These are phyloP conservation scores for Diddensiella santjacobensis DNA, from an alignment of 805 yeast genomes.

Conservation along the genomic window DNA sequence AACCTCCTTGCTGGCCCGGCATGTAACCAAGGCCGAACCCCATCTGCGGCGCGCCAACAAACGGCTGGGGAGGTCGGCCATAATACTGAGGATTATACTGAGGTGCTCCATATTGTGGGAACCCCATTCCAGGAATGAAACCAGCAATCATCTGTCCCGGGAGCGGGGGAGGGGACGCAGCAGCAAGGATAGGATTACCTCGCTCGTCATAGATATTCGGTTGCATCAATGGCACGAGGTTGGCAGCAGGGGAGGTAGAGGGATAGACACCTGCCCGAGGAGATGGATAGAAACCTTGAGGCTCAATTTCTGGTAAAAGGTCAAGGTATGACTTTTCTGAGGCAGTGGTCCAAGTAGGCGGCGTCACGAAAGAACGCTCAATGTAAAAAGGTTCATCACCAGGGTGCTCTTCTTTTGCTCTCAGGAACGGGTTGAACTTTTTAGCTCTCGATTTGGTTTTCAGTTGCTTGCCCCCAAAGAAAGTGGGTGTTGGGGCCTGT, in stretches of 20 bases:
- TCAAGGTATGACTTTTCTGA: slow-evolving; percentile 51
- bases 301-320: slow-evolving; percentile 40
- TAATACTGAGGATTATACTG: slow-evolving; percentile 22
- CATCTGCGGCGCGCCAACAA: slow-evolving; percentile 15
- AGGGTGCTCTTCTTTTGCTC: slow-evolving; percentile 38
- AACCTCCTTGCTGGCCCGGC: slow-evolving; percentile 11
- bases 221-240: slow-evolving; percentile 18
- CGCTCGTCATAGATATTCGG: slow-evolving; percentile 19
- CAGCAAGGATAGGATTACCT: slow-evolving; percentile 18
- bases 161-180: slow-evolving; percentile 16
- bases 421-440: slow-evolving; percentile 52
- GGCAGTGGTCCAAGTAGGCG: slow-evolving; percentile 71
- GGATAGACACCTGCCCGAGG: slow-evolving; percentile 9
- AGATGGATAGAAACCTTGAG: slow-evolving; percentile 14
- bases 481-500: slow-evolving; percentile 27
- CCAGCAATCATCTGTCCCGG: slow-evolving; percentile 21
- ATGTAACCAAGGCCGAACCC: slow-evolving; percentile 16
- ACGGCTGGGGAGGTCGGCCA: slow-evolving; percentile 20
- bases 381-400: slow-evolving; percentile 27
- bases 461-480: slow-evolving; percentile 41
- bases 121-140: slow-evolving; percentile 18
- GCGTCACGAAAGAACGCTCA: slow-evolving; percentile 65
- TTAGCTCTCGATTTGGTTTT: slow-evolving; percentile 31
- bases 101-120: slow-evolving; percentile 19
- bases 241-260: slow-evolving; percentile 15